A percentile compares a stretch with the other conserved stretches of the same genome.
Evolutionary conservation across 148 eudicot genomes (phyloP).

Genomic region (Amaranthus palmeri): DNA sequence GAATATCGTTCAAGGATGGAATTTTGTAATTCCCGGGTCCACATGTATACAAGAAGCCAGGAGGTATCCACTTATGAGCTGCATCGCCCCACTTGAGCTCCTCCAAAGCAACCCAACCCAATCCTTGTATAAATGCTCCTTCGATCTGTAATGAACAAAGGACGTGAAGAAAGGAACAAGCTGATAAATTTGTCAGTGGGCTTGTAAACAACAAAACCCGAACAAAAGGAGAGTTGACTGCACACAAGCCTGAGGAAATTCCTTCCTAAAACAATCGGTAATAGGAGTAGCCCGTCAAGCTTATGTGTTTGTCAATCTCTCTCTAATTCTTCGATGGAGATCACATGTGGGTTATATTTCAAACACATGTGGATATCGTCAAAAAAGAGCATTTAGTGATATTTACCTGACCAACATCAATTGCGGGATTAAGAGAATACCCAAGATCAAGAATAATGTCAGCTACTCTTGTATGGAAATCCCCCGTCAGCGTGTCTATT

Average conservation of each 20-base stretch:
- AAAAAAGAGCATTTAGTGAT: too few relatives aligned
- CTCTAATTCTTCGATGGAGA: too few relatives aligned
- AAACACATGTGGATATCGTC: too few relatives aligned
- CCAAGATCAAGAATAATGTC: conserved; percentile 84
- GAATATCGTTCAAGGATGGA: conserved; percentile 85
- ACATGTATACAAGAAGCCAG: conserved; percentile 74
- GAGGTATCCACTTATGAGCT: conserved; percentile 84
- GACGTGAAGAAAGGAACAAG: background rate
- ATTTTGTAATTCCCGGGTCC: conserved; percentile 95
- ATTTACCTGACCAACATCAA: conserved; percentile 93
- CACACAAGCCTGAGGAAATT: too few relatives aligned
- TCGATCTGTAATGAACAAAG: conserved; percentile 60
- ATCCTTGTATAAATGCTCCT: conserved; percentile 94
- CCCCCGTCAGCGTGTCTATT: conserved; percentile 87
- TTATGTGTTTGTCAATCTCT: too few relatives aligned
- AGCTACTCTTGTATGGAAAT: conserved; percentile 89
- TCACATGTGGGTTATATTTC: too few relatives aligned
- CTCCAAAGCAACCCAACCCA: conserved; percentile 95
- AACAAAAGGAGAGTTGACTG: too few relatives aligned
- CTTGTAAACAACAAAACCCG: too few relatives aligned
- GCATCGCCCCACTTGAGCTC: conserved; percentile 98
- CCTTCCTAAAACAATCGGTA: too few relatives aligned
- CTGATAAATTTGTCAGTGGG: background rate
- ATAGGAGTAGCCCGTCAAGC: too few relatives aligned
- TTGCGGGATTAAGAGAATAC: conserved; percentile 83